A percentile compares a stretch with the other conserved stretches of the same genome.
phyloP scores from a whole-genome alignment of 2,329 filamentous ascomycete genomes.

The Malbranchea cinnamomea region DNA sequence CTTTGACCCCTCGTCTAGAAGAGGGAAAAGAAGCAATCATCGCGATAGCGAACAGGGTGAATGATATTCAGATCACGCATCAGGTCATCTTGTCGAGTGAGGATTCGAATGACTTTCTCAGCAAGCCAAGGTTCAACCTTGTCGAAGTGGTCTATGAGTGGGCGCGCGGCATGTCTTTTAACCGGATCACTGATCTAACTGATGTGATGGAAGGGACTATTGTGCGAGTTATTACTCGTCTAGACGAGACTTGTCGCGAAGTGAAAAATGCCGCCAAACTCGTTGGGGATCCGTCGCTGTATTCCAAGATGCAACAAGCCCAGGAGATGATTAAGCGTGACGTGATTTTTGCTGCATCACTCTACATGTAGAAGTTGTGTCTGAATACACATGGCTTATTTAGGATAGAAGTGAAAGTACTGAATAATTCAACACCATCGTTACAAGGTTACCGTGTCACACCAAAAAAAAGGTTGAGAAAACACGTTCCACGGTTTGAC shows the following conservation, averaged over 20 bases:
- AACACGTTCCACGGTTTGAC: too few species aligned
- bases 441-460: too few species aligned
- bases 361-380: constrained; percentile 75
- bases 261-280: constrained; percentile 94
- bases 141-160: constrained; percentile 98
- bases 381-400: neutral
- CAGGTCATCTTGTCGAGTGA: constrained; percentile 86
- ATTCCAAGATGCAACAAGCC: constrained; percentile 91
- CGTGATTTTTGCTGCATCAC: constrained; percentile 74
- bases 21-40: constrained; percentile 74
- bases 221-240: constrained; percentile 78
- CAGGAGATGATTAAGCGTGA: constrained; percentile 97
- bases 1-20: constrained; percentile 66
- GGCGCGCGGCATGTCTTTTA: constrained; percentile 96
- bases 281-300: constrained; percentile 83
- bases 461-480: too few species aligned
- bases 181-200: constrained; percentile 88
- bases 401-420: constrained; percentile 2
- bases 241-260: constrained; percentile 93
- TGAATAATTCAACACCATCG: neutral
- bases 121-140: constrained; percentile 73
- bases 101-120: constrained; percentile 84
- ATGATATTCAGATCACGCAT: constrained; percentile 71
- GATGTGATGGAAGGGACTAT: constrained; percentile 96
- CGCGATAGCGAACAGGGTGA: constrained; percentile 81